Conservation (phyloP, 1,139 yeast species). For the Protomyces inundatus region DNA sequence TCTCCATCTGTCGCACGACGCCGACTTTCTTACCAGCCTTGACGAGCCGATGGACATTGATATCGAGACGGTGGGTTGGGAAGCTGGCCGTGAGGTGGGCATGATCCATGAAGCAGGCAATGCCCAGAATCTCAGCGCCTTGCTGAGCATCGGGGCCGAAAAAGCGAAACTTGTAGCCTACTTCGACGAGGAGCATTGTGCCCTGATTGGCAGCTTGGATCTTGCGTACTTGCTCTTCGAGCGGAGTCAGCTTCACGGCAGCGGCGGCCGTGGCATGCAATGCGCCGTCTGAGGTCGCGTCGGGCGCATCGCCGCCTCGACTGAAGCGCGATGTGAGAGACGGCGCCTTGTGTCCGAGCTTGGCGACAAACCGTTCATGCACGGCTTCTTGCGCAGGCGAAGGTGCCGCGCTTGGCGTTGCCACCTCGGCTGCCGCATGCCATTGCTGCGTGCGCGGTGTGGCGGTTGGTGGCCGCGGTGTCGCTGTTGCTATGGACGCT, state of each 20-base stretch:
- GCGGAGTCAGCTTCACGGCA: constrained; percentile 52
- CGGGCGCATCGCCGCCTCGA: not conserved
- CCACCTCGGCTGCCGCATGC: not conserved
- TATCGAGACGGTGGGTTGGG: constrained; percentile 68
- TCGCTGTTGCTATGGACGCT: not conserved
- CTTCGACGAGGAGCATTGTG: constrained; percentile 71
- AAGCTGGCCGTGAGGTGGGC: constrained; percentile 79
- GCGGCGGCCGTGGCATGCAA: not conserved
- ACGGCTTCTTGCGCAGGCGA: constrained; percentile 8
- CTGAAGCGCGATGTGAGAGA: not conserved
- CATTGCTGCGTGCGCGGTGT: constrained; percentile 17
- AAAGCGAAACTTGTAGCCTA: constrained; percentile 84
- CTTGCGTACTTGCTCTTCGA: constrained; percentile 69
- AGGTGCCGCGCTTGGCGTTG: not conserved
- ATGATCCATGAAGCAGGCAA: constrained; percentile 66
- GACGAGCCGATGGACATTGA: constrained; percentile 64
- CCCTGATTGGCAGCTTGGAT: constrained; percentile 58
- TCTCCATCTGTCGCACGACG: constrained; percentile 77
- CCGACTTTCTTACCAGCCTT: constrained; percentile 71
- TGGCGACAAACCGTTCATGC: constrained; percentile 11
- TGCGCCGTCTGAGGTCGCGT: not conserved
- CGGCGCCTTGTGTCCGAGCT: not conserved
- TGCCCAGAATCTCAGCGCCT: constrained; percentile 62
- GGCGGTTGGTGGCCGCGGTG: not conserved
- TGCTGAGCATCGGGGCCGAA: constrained; percentile 76